Evolutionary conservation across 768 basidiomycete species (phyloP).

Genomic region (Suillus sp.): DNA sequence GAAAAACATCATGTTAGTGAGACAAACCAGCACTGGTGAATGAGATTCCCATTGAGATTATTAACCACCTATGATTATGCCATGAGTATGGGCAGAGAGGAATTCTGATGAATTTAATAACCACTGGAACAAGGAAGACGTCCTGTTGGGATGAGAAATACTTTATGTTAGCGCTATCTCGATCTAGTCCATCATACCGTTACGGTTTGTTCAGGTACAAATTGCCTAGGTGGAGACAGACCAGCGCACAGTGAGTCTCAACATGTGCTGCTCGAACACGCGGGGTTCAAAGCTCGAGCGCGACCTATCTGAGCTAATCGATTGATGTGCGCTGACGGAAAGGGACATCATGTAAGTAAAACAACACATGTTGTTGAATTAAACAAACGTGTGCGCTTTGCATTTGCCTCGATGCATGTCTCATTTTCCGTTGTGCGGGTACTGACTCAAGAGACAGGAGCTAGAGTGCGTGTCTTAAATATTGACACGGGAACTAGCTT

Average conservation of each 20-base stretch:
- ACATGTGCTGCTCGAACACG: background rate
- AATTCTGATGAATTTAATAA: background rate
- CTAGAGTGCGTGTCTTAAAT: background rate
- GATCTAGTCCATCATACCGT: background rate
- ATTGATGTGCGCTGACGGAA: background rate
- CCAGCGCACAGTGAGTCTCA: background rate
- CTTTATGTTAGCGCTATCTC: background rate
- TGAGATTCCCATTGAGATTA: background rate
- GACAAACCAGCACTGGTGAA: background rate
- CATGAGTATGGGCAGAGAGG: background rate
- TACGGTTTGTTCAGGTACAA: background rate
- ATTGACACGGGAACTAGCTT: background rate
- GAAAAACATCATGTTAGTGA: background rate
- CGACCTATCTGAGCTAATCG: conserved; percentile 1
- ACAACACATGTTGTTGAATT: conserved; percentile 7
- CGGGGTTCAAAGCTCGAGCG: background rate
- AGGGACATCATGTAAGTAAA: background rate
- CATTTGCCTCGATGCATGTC: conserved; percentile 7
- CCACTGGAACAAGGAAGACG: background rate
- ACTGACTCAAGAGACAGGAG: conserved; percentile 6
- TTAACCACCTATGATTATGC: background rate
- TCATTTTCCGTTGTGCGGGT: conserved; percentile 7
- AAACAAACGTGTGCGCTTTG: background rate
- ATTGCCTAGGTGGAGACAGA: background rate
- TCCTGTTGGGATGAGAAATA: background rate